Percentiles rank a stretch among this genome's conserved stretches.
Evolutionary conservation across 139 green algal genomes (phyloP).

Genomic region (Nannochloris sp.): DNA sequence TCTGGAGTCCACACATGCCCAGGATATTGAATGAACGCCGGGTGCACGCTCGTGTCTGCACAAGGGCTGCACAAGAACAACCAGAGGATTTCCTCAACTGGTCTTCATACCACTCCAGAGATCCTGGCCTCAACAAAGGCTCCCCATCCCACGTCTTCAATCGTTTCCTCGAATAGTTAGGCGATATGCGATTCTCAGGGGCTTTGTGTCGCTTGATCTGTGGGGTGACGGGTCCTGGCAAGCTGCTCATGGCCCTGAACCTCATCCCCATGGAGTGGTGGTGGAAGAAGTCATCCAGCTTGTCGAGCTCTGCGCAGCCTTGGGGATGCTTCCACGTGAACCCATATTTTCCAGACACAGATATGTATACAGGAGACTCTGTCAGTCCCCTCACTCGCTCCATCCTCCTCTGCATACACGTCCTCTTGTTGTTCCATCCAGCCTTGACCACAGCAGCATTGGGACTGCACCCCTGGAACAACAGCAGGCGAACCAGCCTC

Average conservation of each 20-base stretch:
- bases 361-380: background rate
- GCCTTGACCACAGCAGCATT: background rate
- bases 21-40: background rate
- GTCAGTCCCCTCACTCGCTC: background rate
- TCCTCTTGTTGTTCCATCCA: constrained; percentile 2
- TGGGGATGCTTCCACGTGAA: background rate
- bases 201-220: too few relatives aligned
- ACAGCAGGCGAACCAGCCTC: background rate
- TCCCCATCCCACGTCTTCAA: background rate
- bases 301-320: background rate
- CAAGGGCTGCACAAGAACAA: background rate
- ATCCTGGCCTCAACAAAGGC: background rate
- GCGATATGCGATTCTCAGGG: too few relatives aligned
- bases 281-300: too few relatives aligned
- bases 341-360: background rate
- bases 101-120: constrained; percentile 1
- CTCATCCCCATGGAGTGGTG: too few relatives aligned
- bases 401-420: background rate
- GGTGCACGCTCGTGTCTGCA: background rate
- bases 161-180: background rate
- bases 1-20: constrained; percentile 1
- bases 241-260: too few relatives aligned
- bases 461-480: background rate
- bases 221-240: too few relatives aligned
- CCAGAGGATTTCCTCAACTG: background rate